Conservation (phyloP, 2,329 filamentous ascomycete species). For the Fusarium albosuccineum region DNA sequence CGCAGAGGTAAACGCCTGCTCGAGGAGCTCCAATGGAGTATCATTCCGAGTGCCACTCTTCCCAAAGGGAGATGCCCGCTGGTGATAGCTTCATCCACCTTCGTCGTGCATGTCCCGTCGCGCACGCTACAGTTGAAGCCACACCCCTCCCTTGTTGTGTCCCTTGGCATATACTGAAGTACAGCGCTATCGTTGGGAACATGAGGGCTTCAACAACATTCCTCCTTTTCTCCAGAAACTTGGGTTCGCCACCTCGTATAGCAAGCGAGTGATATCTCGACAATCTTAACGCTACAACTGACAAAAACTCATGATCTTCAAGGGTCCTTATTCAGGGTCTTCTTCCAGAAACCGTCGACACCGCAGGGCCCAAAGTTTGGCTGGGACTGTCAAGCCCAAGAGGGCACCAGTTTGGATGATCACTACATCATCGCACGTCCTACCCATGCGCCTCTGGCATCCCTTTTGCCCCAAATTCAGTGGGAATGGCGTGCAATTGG, state of each 20-base stretch:
- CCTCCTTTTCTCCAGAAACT: not conserved
- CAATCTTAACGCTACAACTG: not conserved
- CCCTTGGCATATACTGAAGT: not conserved
- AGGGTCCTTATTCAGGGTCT: slow-evolving; percentile 33
- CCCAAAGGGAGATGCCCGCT: not conserved
- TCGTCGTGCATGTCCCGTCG: not conserved
- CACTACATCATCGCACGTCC: slow-evolving; percentile 42
- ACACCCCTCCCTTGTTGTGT: slow-evolving; percentile 18
- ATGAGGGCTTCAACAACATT: not conserved
- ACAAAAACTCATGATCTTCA: slow-evolving; percentile 9
- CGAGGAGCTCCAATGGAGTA: not conserved
- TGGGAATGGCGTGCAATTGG: slow-evolving; percentile 11
- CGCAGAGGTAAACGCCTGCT: not conserved
- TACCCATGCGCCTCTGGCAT: slow-evolving; percentile 39
- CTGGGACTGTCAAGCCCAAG: slow-evolving; percentile 38
- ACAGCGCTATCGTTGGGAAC: slow-evolving; percentile 16
- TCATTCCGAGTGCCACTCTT: not conserved
- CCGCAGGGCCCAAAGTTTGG: slow-evolving; percentile 32
- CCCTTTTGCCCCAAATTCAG: slow-evolving; percentile 12
- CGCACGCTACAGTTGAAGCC: slow-evolving; percentile 2
- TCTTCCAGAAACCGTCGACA: slow-evolving; percentile 36
- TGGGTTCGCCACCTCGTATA: slow-evolving; percentile 16
- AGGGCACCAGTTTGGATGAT: slow-evolving; percentile 35
- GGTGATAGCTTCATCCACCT: not conserved
- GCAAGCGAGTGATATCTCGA: slow-evolving; percentile 9